phyloP scores from a whole-genome alignment of 148 eudicot species.

The Silene uniflora region DNA sequence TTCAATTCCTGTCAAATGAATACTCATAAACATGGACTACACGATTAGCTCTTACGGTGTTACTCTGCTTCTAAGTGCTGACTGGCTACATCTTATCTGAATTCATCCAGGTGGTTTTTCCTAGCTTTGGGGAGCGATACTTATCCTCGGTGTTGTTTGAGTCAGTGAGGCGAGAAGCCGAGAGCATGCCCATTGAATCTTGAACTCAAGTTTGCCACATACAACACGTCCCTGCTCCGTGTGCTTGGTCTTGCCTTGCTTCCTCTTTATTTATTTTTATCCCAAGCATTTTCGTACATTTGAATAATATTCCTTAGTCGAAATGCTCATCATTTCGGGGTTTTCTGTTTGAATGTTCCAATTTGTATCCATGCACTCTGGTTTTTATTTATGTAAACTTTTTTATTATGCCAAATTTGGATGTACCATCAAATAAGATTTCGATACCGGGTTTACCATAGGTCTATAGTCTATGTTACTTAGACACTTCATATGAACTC shows the following conservation, averaged over 20 bases:
- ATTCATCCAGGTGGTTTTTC: conserved; percentile 53
- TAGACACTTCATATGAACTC: no score
- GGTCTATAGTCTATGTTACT: no score
- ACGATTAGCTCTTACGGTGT: background rate
- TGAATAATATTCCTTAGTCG: background rate
- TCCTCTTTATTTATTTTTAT: background rate
- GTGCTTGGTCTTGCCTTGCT: background rate
- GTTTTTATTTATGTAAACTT: no score
- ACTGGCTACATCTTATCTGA: background rate
- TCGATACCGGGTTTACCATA: no score
- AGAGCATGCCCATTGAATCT: conserved; percentile 47
- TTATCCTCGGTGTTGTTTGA: conserved; percentile 71
- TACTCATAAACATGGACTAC: background rate
- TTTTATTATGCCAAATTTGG: no score
- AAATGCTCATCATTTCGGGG: background rate
- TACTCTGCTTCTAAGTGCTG: background rate
- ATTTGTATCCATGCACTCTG: background rate
- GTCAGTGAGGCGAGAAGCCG: conserved; percentile 59
- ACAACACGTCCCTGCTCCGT: background rate
- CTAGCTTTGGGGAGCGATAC: conserved; percentile 86
- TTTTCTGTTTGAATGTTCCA: background rate
- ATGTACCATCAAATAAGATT: no score
- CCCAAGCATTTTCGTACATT: no score
- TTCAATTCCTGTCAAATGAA: no score
- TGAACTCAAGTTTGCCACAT: conserved; percentile 11